Evolutionary conservation across 805 yeast genomes (phyloP).

Genomic region (Metschnikowia arizonensis): DNA sequence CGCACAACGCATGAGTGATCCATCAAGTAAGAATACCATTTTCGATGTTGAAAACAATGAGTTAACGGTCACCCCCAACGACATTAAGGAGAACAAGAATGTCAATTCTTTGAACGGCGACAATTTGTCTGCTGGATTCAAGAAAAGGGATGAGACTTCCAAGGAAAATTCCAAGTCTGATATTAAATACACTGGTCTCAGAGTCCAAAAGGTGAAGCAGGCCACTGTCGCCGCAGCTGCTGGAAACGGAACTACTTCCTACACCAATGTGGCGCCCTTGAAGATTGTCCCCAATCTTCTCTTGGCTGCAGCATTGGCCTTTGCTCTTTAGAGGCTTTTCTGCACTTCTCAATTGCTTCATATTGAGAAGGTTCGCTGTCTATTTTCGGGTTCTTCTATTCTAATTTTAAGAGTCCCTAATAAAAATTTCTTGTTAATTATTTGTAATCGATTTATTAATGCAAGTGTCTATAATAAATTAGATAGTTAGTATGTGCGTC

Average conservation of each 20-base stretch:
- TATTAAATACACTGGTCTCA: not conserved
- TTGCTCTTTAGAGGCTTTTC: not conserved
- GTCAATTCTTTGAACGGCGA: not conserved
- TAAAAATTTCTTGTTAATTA: too few species aligned
- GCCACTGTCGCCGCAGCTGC: not conserved
- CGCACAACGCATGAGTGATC: not conserved
- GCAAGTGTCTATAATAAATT: too few species aligned
- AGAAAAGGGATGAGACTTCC: not conserved
- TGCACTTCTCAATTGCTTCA: not conserved
- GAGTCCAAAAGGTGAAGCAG: slow-evolving; percentile 1
- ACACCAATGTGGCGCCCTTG: not conserved
- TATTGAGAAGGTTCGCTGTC: too few species aligned
- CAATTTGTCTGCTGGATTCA: not conserved
- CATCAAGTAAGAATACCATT: too few species aligned
- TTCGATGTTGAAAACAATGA: not conserved
- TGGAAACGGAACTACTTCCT: not conserved
- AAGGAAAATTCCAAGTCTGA: not conserved
- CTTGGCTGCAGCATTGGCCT: not conserved
- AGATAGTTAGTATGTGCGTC: too few species aligned
- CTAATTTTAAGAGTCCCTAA: too few species aligned
- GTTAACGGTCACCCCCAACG: not conserved
- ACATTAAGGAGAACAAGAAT: not conserved
- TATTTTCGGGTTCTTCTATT: too few species aligned
- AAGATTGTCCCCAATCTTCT: not conserved
- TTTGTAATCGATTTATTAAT: too few species aligned